These are phyloP conservation scores for Cucumis sativus DNA, from an alignment of 306 rosid genomes.

Conservation along the genomic window Cucumber_9930_V3 NC_026659.2:21920501-21921000, in stretches of 20 bases:
- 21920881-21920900: neutral
- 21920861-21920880: neutral
- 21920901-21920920: neutral
- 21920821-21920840: neutral
- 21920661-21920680: neutral
- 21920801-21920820: conserved; percentile 1
- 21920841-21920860: neutral
- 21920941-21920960: neutral
- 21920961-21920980: neutral
- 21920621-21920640: neutral
- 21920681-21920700: neutral
- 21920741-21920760: neutral
- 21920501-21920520: conserved; percentile 79
- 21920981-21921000: neutral
- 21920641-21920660: neutral
- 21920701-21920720: neutral
- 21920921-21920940: neutral
- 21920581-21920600: neutral
- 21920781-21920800: neutral
- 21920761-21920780: neutral
- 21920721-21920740: neutral
- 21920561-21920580: conserved; percentile 55
- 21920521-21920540: conserved; percentile 53
- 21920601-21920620: neutral
- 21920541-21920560: conserved; percentile 39